Evolutionary conservation across 208 protist species (phyloP), one percentile per base, ranked within the genome.

Genomic region (Willaertia magna): DNA sequence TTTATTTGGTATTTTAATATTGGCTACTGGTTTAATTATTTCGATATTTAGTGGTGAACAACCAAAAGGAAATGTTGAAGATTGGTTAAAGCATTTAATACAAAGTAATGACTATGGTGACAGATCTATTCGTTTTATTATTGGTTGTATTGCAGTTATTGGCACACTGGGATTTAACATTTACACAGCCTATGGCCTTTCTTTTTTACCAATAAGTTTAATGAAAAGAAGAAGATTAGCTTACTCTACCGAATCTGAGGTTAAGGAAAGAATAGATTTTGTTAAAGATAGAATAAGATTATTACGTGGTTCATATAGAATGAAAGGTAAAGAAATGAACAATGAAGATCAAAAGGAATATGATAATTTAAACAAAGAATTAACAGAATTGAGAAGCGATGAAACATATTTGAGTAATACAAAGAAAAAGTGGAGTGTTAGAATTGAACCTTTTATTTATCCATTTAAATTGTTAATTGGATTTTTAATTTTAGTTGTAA

Each of bases 161-260:
- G 82, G 82, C 16, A 39, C 7, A 22, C 16, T 61, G 22, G 82
- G n/a, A 51, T 85, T 47, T 12, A 52, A 51, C 18, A 47, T 78
- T 47, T 85, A 85, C 47, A 78, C 61, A 12, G 82, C 43, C 20
- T 85, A 79, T 85, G 82, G 82, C 4, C 44, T 85, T 12, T n/a
- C 82, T 40, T 43, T 47, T 12, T 49, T 85, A 26, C 82, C 82
- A n/a, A 61, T 85, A 40, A 18, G 47, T 44, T 40, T 85, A 9
- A 78, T 85, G 39, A 85, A 75, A 12, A 30, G 76, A 6, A 51
- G 51, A 52, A 26, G 61, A 1, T 22, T 43, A 7, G 18, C 34
- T 20, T 61, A 61, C n/a, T 14, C 4, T 4, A 47, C 55, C 14
- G 18, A 44, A 51, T 9, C 0, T 40, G 6, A 6, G 48, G 48